These are phyloP conservation scores for Didymella pinodella DNA, from an alignment of 2,329 filamentous ascomycete species.

Conservation along the genomic window DNA sequence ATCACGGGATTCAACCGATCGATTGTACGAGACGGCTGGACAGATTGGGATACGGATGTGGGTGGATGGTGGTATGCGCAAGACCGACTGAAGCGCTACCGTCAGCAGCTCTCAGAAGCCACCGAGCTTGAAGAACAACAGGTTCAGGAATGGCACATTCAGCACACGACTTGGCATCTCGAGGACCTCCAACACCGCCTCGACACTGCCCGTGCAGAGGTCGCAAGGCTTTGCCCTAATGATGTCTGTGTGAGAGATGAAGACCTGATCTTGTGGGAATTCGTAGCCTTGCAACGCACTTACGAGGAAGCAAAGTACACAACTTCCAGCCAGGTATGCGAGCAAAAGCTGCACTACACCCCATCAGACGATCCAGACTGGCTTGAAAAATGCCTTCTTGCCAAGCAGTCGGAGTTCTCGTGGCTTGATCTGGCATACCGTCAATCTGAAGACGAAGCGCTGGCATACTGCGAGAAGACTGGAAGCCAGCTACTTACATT, in stretches of 20 bases:
- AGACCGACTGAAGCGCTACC: not conserved
- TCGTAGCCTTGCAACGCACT: not conserved
- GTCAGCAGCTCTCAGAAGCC: not conserved
- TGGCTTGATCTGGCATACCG: slow-evolving; percentile 21
- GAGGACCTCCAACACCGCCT: slow-evolving; percentile 13
- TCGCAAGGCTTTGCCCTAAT: slow-evolving; percentile 14
- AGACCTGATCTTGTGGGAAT: slow-evolving; percentile 25
- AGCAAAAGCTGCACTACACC: not conserved
- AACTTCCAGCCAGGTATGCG: not conserved
- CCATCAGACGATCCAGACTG: slow-evolving; percentile 6
- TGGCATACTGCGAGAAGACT: slow-evolving; percentile 12
- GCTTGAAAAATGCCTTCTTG: slow-evolving; percentile 15
- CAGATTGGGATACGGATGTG: not conserved
- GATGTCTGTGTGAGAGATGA: slow-evolving; percentile 8
- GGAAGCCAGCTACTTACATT: slow-evolving; percentile 9
- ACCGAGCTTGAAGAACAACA: slow-evolving; percentile 5
- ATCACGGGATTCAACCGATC: slow-evolving; percentile 6
- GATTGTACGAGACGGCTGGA: not conserved
- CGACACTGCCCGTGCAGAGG: slow-evolving; percentile 7
- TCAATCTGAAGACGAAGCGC: slow-evolving; percentile 19
- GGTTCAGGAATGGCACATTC: slow-evolving; percentile 2
- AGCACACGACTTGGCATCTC: slow-evolving; percentile 7
- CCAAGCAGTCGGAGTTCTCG: not conserved
- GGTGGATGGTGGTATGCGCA: not conserved
- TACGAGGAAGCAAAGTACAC: not conserved